Evolutionary conservation across 2,329 filamentous ascomycete genomes (phyloP).

Genomic region (Cordyceps javanica): DNA sequence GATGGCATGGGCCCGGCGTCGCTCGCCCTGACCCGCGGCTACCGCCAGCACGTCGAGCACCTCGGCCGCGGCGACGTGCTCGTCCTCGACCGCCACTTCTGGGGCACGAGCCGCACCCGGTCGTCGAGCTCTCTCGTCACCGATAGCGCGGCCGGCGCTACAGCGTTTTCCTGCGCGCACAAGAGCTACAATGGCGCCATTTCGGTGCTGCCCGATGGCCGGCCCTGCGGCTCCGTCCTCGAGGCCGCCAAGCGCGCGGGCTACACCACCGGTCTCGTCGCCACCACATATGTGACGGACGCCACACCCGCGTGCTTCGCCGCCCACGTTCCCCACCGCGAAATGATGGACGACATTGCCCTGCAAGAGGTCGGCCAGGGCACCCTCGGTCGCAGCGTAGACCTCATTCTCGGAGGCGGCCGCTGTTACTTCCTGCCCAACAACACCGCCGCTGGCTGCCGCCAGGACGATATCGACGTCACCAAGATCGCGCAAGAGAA

Average conservation of each 20-base stretch:
- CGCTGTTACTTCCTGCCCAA: conserved; percentile 91
- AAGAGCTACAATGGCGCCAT: conserved; percentile 99
- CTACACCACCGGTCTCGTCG: conserved; percentile 88
- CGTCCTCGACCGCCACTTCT: conserved; percentile 78
- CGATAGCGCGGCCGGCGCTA: conserved; percentile 94
- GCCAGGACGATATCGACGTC: conserved; percentile 71
- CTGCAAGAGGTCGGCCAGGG: conserved; percentile 87
- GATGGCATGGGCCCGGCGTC: conserved; percentile 97
- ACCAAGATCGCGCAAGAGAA: conserved; percentile 66
- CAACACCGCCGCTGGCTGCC: conserved; percentile 71
- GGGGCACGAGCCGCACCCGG: conserved; percentile 82
- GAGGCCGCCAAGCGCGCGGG: conserved; percentile 90
- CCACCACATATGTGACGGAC: conserved; percentile 91
- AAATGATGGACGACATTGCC: conserved; percentile 85
- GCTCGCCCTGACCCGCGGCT: conserved; percentile 78
- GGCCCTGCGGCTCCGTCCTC: conserved; percentile 83
- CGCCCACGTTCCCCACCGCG: conserved; percentile 72
- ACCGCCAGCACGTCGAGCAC: conserved; percentile 68
- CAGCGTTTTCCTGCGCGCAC: conserved; percentile 83
- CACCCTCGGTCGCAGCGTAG: conserved; percentile 78
- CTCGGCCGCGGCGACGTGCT: conserved; percentile 72
- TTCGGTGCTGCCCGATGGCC: conserved; percentile 75
- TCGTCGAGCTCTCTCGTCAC: conserved; percentile 83
- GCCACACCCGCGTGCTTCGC: conserved; percentile 95
- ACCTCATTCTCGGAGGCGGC: conserved; percentile 89